Evolutionary conservation across 306 rosid species (phyloP).

Genomic region (Alnus rubra): DNA sequence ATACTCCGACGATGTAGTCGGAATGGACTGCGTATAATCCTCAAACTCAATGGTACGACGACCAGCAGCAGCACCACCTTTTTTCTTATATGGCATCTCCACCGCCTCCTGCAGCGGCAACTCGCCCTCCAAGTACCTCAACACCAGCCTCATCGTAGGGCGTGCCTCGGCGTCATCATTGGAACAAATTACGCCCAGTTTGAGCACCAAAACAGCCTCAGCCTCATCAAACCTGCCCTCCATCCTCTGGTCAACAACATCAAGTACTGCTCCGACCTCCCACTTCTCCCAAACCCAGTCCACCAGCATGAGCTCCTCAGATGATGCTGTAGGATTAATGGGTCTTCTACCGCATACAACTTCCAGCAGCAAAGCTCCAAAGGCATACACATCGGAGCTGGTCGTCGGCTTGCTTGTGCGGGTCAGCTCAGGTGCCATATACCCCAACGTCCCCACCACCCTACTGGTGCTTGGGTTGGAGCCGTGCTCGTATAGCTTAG

Average conservation of each 20-base stretch:
- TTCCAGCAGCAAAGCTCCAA: constrained; percentile 38
- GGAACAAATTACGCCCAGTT: constrained; percentile 35
- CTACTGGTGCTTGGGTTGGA: constrained; percentile 31
- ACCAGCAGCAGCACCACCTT: not conserved
- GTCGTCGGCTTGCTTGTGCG: constrained; percentile 30
- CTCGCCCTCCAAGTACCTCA: constrained; percentile 28
- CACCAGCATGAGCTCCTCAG: constrained; percentile 36
- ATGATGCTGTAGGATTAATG: constrained; percentile 21
- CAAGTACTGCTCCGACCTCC: constrained; percentile 18
- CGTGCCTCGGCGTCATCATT: constrained; percentile 20
- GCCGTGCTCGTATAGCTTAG: constrained; percentile 37
- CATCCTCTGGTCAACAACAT: constrained; percentile 27
- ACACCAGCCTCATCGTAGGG: constrained; percentile 25
- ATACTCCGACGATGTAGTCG: not conserved
- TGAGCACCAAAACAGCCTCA: constrained; percentile 33
- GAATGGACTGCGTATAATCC: constrained; percentile 18
- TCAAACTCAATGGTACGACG: constrained; percentile 16
- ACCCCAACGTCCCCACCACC: constrained; percentile 42
- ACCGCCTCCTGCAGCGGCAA: constrained; percentile 17
- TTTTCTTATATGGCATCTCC: constrained; percentile 14
- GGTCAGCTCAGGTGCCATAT: constrained; percentile 37
- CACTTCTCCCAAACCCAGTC: constrained; percentile 37
- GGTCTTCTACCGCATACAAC: constrained; percentile 40
- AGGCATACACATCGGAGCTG: constrained; percentile 37
- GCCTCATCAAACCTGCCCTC: constrained; percentile 5